Evolutionary conservation across 2,329 filamentous ascomycete species (phyloP).

Genomic region (Geosmithia morbida): DNA sequence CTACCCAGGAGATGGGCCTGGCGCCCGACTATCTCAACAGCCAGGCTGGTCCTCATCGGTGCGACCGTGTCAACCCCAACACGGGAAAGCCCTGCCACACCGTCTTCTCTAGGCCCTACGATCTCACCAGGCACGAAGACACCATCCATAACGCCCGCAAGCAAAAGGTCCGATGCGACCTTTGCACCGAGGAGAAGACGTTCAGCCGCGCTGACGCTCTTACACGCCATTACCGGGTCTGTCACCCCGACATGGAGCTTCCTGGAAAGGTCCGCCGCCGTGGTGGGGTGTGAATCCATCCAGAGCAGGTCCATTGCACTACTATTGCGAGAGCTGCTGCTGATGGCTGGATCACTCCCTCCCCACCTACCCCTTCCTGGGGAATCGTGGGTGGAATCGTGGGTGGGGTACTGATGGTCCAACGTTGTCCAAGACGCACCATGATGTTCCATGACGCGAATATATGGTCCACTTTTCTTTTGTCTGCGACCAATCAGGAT

Average conservation of each 20-base stretch:
- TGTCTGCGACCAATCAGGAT: conserved; percentile 2
- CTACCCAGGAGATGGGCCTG: conserved; percentile 20
- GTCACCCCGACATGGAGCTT: conserved; percentile 77
- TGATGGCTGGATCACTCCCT: not conserved
- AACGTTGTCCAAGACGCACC: not conserved
- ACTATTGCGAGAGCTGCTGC: not conserved
- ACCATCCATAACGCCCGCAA: conserved; percentile 94
- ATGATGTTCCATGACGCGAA: conserved; percentile 3
- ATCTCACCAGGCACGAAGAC: conserved; percentile 90
- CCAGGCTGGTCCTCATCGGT: conserved; percentile 86
- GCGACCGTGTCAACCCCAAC: conserved; percentile 84
- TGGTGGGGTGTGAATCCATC: conserved; percentile 6
- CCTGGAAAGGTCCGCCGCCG: conserved; percentile 45
- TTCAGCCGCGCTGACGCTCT: conserved; percentile 93
- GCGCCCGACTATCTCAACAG: conserved; percentile 54
- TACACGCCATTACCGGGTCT: conserved; percentile 86
- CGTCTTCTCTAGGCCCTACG: conserved; percentile 88
- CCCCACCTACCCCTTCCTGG: not conserved
- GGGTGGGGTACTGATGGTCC: not conserved
- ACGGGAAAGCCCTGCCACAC: conserved; percentile 93
- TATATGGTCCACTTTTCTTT: not conserved
- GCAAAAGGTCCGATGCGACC: conserved; percentile 82
- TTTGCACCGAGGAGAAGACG: conserved; percentile 93
- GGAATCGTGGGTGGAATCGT: not conserved
- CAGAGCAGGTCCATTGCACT: not conserved